Base-by-base conservation (phyloP, 129 eudicot species). In the Cynara cardunculus region DNA sequence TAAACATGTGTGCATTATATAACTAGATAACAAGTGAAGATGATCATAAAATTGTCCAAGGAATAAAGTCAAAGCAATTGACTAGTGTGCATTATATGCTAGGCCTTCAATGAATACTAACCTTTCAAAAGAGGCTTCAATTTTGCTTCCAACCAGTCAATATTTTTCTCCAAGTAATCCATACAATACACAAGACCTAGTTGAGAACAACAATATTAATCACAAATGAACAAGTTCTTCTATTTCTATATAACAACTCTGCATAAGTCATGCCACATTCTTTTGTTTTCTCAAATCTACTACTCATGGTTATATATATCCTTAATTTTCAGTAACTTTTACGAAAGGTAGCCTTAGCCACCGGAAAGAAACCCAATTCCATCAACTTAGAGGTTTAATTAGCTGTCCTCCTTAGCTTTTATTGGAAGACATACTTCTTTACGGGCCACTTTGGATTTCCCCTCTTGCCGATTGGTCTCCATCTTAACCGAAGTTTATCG, bases 151-250 rank as follows among this genome's bases (percentile, higher is more conserved):
- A 94, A 78, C 97, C 99, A 90, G 73, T 95, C 97, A 16, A 95
- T 87, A 86, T 92, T 92, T 85, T 92, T 95, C 86, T 91, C 99
- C 88, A 95, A 80, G 90, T 89, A 95, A 89, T 95, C 99, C 99
- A 95, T 92, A 83, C 97, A 95, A 85, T 92, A 92, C 14, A 92
- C 87, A 32, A 95, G 97, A 70, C 99, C 99, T 92, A 74, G 3
- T 35, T 79, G 37, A 67, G 19, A 21, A 79, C 26, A 69, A 11
- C 37, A 76, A 34, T 3, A 75, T 68, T 28, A 49, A 70, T 37
- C 21, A 59, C 49, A 56, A 26, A 69, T 56, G 21, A 75, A 68
- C 4, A 75, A 32, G 65, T 27, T 14, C 1, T 19, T 7, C 19
- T 64, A 81, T 46, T 56, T 19, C 4, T 25, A 82, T 53, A 56